These are phyloP conservation scores for Carex kokanica DNA, from an alignment of 176 grass and related monocot species.

Conservation along the genomic window DNA sequence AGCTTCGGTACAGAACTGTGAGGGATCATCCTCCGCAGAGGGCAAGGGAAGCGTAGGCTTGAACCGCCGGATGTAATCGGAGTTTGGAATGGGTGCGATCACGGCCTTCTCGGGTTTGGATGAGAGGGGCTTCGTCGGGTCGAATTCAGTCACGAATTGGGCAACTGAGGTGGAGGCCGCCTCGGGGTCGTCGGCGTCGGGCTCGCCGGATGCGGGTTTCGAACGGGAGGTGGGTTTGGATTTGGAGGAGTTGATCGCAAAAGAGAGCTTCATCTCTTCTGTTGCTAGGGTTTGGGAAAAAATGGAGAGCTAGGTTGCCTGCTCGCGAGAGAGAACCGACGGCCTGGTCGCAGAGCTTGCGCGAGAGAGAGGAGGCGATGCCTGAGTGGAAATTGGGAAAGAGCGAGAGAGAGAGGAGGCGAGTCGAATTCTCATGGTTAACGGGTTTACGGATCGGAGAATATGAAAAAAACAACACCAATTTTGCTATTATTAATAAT, in stretches of 20 bases:
- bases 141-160: slow-evolving; percentile 85
- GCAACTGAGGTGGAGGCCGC: slow-evolving; percentile 15
- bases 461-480: no score
- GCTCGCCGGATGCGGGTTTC: neutral
- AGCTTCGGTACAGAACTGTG: slow-evolving; percentile 34
- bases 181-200: neutral
- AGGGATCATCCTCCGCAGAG: slow-evolving; percentile 65
- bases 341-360: no score
- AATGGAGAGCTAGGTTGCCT: neutral
- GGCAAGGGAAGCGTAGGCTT: slow-evolving; percentile 61
- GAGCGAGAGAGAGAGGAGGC: no score
- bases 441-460: no score
- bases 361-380: no score
- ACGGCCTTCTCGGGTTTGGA: slow-evolving; percentile 31
- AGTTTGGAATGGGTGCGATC: slow-evolving; percentile 75
- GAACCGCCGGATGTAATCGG: slow-evolving; percentile 47
- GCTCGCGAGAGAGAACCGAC: no score
- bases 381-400: no score
- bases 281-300: slow-evolving; percentile 31
- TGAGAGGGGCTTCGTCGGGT: slow-evolving; percentile 52
- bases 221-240: slow-evolving; percentile 32
- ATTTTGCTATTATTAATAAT: no score
- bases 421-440: no score
- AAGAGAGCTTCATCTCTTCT: slow-evolving; percentile 68
- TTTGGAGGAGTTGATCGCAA: slow-evolving; percentile 53